A percentile compares a stretch with the other conserved stretches of the same genome.
Conservation (phyloP, 2,329 filamentous ascomycete genomes). For the Sporothrix protearum region DNA sequence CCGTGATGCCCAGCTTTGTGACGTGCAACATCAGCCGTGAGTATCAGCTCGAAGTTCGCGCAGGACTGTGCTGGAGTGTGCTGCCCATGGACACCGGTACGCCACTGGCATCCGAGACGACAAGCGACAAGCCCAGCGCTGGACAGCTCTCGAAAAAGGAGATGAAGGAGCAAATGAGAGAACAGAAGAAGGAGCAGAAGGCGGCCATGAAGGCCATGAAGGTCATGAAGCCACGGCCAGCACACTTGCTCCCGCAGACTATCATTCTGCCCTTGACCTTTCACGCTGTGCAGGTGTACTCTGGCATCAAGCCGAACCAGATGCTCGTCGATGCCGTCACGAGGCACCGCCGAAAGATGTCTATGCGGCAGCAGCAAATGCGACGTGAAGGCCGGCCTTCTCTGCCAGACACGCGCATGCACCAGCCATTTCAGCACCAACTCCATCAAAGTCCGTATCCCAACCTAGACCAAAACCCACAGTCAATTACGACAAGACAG, state of each 20-base stretch:
- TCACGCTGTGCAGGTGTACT: conserved; percentile 71
- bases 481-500: not conserved
- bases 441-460: not conserved
- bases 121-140: not conserved
- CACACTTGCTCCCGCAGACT: conserved; percentile 55
- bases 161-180: conserved; percentile 6
- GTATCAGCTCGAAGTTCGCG: conserved; percentile 79
- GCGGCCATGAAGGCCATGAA: conserved; percentile 38
- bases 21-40: conserved; percentile 81
- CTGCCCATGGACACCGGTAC: conserved; percentile 36
- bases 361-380: conserved; percentile 7
- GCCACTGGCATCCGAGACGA: not conserved
- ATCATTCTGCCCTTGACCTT: conserved; percentile 77
- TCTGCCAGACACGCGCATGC: conserved; percentile 19
- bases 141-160: not conserved
- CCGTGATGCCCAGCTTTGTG: conserved; percentile 78
- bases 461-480: not conserved
- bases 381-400: conserved; percentile 13
- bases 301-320: conserved; percentile 77
- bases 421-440: conserved; percentile 16
- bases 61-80: conserved; percentile 73
- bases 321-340: conserved; percentile 65
- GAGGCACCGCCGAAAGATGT: conserved; percentile 28
- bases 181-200: conserved; percentile 24
- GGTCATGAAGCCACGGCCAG: conserved; percentile 31